Evolutionary conservation across 768 basidiomycete genomes (phyloP), one percentile per base, ranked within the genome.

Genomic region (Suillus occidentalis): DNA sequence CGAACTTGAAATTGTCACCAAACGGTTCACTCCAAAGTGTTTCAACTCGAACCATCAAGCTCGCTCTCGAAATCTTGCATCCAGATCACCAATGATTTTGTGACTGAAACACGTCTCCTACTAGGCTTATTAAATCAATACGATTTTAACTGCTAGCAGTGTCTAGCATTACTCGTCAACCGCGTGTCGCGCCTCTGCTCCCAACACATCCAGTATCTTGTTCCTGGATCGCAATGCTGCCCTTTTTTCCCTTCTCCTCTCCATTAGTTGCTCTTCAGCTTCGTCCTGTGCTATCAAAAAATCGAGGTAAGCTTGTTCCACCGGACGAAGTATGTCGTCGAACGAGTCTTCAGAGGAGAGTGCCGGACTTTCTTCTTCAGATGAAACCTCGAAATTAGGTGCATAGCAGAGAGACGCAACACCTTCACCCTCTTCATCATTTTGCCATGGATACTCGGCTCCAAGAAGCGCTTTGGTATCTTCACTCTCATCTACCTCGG

Each of bases 131-230:
- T 45, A 45, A 16, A 20, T 43, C 8, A 3, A 42, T 6, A 45
- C 4, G 20, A 28, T 52, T 52, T 18, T 12, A 22, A 22, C 22
- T 49, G 13, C 22, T 22, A 49, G n/a, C 45, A 47, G n/a, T 47
- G 20, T 45, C 22, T 47, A 47, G 13, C 49, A 55, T 61, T 20
- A n/a, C 8, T 53, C 42, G 25, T 65, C 50, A 22, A 68, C 36
- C 34, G 52, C 60, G 22, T 52, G 28, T 14, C 53, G 39, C 18
- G 66, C 66, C 42, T 65, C 66, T 37, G 16, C 39, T 1, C 66
- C 66, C 52, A 67, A 60, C 45, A 67, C 55, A 55, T 66, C 45
- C 55, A 67, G 37, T n/a, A 55, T 52, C 31, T 67, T 67, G 53
- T 58, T 39, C 14, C 66, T 40, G 10, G 66, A 65, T 10, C 66